Evolutionary conservation across 129 eudicot species (phyloP).

Genomic region (Helianthus tuberosus): DNA sequence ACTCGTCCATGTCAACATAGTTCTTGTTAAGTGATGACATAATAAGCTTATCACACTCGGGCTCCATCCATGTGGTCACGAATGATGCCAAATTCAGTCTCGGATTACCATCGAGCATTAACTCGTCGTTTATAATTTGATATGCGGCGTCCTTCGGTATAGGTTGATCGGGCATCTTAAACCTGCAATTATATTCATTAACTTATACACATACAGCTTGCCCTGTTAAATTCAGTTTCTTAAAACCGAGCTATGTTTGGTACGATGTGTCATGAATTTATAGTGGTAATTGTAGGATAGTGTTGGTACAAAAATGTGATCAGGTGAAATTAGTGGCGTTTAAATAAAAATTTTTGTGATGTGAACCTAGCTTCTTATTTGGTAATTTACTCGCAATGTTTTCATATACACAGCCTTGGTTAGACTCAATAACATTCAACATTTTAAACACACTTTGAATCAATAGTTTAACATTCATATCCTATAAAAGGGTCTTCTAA

Average conservation of each 20-base stretch:
- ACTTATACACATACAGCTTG: not conserved
- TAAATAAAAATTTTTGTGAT: too few relatives aligned
- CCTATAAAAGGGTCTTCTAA: too few relatives aligned
- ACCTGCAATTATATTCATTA: constrained; percentile 31
- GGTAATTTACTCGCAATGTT: too few relatives aligned
- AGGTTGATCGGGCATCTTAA: constrained; percentile 52
- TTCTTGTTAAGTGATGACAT: constrained; percentile 73
- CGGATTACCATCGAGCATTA: constrained; percentile 87
- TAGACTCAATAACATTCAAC: too few relatives aligned
- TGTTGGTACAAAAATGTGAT: not conserved
- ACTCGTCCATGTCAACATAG: constrained; percentile 78
- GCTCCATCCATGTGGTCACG: constrained; percentile 89
- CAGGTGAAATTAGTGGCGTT: too few relatives aligned
- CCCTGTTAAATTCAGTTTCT: too few relatives aligned
- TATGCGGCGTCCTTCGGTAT: constrained; percentile 76
- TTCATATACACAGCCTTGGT: too few relatives aligned
- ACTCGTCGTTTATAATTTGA: constrained; percentile 74
- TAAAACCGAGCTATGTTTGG: not conserved
- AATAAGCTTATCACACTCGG: constrained; percentile 73
- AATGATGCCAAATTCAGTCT: constrained; percentile 75
- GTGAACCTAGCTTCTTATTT: too few relatives aligned
- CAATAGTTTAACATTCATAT: too few relatives aligned
- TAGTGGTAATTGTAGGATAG: not conserved
- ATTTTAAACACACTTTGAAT: too few relatives aligned
- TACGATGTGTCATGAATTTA: not conserved